Conservation (phyloP, 768 basidiomycete species). For the Leccinum subgranulosum region DNA sequence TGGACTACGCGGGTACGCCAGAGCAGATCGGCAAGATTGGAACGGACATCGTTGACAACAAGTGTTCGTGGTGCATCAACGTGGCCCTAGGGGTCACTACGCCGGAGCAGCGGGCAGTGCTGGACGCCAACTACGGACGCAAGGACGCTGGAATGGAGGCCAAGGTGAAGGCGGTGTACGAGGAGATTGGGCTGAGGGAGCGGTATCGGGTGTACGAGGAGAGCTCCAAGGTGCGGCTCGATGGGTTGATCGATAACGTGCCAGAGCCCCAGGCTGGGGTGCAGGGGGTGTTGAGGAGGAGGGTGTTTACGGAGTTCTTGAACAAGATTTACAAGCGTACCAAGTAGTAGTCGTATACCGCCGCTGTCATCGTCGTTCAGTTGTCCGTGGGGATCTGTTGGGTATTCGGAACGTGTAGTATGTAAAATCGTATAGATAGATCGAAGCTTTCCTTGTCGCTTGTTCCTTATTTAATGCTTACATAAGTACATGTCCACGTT, state of each 20-base stretch:
- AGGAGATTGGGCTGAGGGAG: constrained; percentile 58
- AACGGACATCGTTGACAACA: constrained; percentile 98
- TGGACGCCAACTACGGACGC: constrained; percentile 67
- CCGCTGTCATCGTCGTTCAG: neutral
- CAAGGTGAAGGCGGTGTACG: constrained; percentile 69
- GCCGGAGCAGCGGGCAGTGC: constrained; percentile 51
- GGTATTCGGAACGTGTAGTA: neutral
- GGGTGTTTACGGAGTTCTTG: constrained; percentile 84
- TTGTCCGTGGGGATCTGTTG: neutral
- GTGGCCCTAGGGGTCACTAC: constrained; percentile 64
- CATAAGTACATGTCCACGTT: too few species aligned
- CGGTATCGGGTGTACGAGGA: constrained; percentile 81
- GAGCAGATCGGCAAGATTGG: constrained; percentile 96
- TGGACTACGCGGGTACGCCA: constrained; percentile 88
- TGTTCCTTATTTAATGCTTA: too few species aligned
- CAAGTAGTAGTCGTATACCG: constrained; percentile 36
- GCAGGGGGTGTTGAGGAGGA: constrained; percentile 49
- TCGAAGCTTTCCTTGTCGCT: too few species aligned
- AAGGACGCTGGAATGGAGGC: constrained; percentile 49
- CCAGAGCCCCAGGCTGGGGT: constrained; percentile 50
- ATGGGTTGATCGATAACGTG: constrained; percentile 65
- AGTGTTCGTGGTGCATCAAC: constrained; percentile 97
- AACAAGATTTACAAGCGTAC: constrained; percentile 76
- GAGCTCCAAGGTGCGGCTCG: constrained; percentile 61
- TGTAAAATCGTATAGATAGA: neutral